Evolutionary conservation across 148 eudicot species (phyloP).

Genomic region (Cornus florida): DNA sequence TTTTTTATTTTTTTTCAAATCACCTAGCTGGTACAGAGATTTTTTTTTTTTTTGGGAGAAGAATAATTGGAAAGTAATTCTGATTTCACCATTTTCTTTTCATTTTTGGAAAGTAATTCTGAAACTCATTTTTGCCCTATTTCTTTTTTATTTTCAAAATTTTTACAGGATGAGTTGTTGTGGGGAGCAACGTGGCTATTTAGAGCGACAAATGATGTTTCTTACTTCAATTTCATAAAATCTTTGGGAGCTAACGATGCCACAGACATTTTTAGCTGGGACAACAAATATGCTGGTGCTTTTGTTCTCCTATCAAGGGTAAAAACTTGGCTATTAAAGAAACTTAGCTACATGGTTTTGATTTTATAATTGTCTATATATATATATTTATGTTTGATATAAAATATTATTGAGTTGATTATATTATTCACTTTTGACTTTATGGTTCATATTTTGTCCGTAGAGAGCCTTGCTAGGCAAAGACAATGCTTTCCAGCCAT

Average conservation of each 20-base stretch:
- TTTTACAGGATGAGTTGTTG: constrained; percentile 68
- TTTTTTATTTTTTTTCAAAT: not conserved
- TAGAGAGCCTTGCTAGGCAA: constrained; percentile 55
- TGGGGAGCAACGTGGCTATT: constrained; percentile 98
- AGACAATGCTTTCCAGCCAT: constrained; percentile 50
- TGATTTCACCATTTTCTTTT: too few species aligned
- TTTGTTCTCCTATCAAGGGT: constrained; percentile 86
- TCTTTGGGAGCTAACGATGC: constrained; percentile 74
- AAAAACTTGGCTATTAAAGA: not conserved
- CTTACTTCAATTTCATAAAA: constrained; percentile 50
- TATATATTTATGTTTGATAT: too few species aligned
- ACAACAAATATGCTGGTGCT: constrained; percentile 90
- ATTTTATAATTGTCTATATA: not conserved
- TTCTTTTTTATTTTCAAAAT: too few species aligned
- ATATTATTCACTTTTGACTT: not conserved
- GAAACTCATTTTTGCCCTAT: too few species aligned
- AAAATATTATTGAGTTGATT: too few species aligned
- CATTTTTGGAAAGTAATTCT: too few species aligned
- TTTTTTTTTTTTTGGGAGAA: not conserved
- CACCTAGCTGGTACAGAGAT: too few species aligned
- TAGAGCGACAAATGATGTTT: constrained; percentile 63
- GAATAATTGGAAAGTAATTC: not conserved
- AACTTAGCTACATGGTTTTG: too few species aligned
- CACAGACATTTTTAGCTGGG: constrained; percentile 89
- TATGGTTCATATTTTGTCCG: not conserved